phyloP scores from a whole-genome alignment of 1,139 yeast species.

The Debaryomycetaceae sp. region DNA sequence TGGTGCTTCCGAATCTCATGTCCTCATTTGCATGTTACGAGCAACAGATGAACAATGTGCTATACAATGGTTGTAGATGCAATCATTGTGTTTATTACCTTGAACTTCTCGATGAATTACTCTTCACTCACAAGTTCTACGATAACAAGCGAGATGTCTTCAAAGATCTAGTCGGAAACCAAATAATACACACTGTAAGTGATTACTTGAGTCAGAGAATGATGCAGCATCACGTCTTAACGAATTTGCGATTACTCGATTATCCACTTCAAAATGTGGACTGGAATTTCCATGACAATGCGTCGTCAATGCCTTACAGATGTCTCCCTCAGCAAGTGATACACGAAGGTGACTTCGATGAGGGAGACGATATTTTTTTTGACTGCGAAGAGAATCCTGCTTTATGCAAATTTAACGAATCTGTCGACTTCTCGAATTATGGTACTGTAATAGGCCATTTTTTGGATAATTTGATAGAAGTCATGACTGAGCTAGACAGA shows the following conservation, averaged over 20 bases:
- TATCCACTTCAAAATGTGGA: constrained; percentile 21
- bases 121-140: constrained; percentile 61
- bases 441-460: constrained; percentile 21
- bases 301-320: constrained; percentile 29
- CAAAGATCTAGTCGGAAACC: constrained; percentile 59
- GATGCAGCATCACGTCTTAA: constrained; percentile 15
- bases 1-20: constrained; percentile 56
- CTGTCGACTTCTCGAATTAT: constrained; percentile 3
- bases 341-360: constrained; percentile 41
- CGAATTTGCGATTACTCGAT: constrained; percentile 19
- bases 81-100: constrained; percentile 47
- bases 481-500: constrained; percentile 32
- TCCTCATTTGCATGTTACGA: constrained; percentile 65
- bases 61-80: constrained; percentile 79
- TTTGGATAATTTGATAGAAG: constrained; percentile 27
- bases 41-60: constrained; percentile 59
- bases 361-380: constrained; percentile 25
- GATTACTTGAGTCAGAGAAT: constrained; percentile 37
- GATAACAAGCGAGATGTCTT: constrained; percentile 40
- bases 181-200: constrained; percentile 52
- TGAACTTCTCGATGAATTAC: constrained; percentile 50
- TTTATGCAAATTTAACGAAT: constrained; percentile 17
- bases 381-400: constrained; percentile 17
- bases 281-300: constrained; percentile 39
- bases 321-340: constrained; percentile 33